Conservation (phyloP, 306 rosid species). For the Citrullus colocynthis region DNA sequence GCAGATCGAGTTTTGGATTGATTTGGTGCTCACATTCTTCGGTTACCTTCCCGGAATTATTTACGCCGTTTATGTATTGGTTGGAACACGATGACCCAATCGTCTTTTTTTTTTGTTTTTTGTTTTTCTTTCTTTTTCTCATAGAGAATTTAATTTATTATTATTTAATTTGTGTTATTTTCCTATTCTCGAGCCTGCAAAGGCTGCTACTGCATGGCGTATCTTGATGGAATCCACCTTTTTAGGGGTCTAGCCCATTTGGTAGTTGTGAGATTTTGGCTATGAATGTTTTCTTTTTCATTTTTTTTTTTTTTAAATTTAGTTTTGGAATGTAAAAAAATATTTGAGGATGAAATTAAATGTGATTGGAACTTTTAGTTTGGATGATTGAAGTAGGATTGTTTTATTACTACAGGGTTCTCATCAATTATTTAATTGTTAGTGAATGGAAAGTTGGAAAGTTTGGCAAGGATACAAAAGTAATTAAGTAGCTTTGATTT, state of each 20-base stretch:
- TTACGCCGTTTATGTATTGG: slow-evolving; percentile 23
- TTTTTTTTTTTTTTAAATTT: neutral
- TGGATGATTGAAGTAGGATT: neutral
- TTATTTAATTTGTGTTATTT: neutral
- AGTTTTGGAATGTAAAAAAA: neutral
- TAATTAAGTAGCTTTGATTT: too few relatives aligned
- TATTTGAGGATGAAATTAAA: neutral
- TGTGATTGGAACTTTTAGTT: neutral
- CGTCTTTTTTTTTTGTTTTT: neutral
- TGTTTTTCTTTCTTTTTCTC: too few relatives aligned
- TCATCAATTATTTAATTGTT: neutral
- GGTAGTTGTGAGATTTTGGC: neutral
- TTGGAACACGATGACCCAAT: neutral
- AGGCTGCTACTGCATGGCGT: neutral
- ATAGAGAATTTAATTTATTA: neutral
- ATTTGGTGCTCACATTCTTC: slow-evolving; percentile 22
- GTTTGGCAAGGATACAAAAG: neutral
- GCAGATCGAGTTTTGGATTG: slow-evolving; percentile 35
- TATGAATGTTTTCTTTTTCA: too few relatives aligned
- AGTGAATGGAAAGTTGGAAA: neutral
- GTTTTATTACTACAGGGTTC: neutral
- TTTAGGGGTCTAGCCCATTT: neutral
- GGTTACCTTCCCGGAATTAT: slow-evolving; percentile 32
- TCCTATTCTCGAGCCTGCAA: slow-evolving; percentile 1
- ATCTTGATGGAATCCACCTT: neutral